phyloP scores from a whole-genome alignment of 352 stramenopile genomes.

The Pythium aristosporum region DNA sequence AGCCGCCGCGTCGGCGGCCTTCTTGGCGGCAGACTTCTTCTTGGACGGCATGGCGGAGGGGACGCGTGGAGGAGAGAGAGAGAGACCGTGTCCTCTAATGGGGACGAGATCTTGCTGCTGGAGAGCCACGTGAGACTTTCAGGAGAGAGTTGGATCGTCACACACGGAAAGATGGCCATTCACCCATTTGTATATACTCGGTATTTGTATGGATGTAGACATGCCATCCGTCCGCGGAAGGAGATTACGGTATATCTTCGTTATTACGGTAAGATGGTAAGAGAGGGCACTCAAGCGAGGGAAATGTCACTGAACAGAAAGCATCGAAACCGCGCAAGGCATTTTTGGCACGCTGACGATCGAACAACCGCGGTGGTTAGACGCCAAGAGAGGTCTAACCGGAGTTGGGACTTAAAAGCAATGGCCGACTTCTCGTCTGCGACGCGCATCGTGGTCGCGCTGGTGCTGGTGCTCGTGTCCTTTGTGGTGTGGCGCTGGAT shows the following conservation, averaged over 20 bases:
- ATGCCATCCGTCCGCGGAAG: neutral
- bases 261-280: neutral
- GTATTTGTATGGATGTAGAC: neutral
- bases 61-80: too few relatives aligned
- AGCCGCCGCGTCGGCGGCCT: neutral
- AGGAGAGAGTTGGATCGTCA: slow-evolving; percentile 9
- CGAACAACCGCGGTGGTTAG: too few relatives aligned
- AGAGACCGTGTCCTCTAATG: neutral
- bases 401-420: neutral
- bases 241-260: slow-evolving; percentile 9
- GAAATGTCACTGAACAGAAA: slow-evolving; percentile 3
- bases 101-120: neutral
- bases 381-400: neutral
- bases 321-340: neutral
- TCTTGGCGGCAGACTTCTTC: slow-evolving; percentile 17
- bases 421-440: slow-evolving; percentile 25
- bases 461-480: slow-evolving; percentile 19
- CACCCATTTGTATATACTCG: neutral
- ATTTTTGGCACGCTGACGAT: neutral
- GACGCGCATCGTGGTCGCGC: slow-evolving; percentile 16
- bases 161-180: neutral
- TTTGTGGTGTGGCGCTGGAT: slow-evolving; percentile 21
- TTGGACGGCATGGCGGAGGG: slow-evolving; percentile 16
- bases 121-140: slow-evolving; percentile 11
- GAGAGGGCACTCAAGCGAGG: neutral